Evolutionary conservation across 257 asterid species (phyloP).

Genomic region (Solanum chiquidenum): DNA sequence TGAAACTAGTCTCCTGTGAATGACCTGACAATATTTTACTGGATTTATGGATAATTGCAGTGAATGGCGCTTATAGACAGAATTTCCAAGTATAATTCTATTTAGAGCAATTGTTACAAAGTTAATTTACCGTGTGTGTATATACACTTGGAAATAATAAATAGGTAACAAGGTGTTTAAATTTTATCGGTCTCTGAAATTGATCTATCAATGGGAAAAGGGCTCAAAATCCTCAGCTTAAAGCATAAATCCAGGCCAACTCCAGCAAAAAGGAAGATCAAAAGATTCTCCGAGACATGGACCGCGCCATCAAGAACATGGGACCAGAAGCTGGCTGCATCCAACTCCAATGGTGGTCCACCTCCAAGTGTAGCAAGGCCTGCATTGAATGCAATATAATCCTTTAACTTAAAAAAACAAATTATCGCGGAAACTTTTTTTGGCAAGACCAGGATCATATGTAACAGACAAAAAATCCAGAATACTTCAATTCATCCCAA

Average conservation of each 20-base stretch:
- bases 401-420: background rate
- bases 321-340: constrained; percentile 35
- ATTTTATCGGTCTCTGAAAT: background rate
- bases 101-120: background rate
- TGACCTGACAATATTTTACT: background rate
- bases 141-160: background rate
- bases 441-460: background rate
- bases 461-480: background rate
- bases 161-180: background rate
- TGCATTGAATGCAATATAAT: constrained; percentile 20
- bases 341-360: constrained; percentile 52
- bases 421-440: background rate
- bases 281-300: constrained; percentile 62
- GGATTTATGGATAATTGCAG: background rate
- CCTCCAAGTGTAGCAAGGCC: constrained; percentile 67
- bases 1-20: background rate
- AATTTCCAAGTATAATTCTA: background rate
- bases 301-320: constrained; percentile 49
- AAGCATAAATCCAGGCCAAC: constrained; percentile 77
- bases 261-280: constrained; percentile 74
- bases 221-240: constrained; percentile 58
- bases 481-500: background rate
- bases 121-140: background rate
- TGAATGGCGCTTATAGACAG: background rate
- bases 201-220: constrained; percentile 55